Base-by-base conservation (phyloP, 805 yeast species). In the Ogataea trehaloabstinens region DNA sequence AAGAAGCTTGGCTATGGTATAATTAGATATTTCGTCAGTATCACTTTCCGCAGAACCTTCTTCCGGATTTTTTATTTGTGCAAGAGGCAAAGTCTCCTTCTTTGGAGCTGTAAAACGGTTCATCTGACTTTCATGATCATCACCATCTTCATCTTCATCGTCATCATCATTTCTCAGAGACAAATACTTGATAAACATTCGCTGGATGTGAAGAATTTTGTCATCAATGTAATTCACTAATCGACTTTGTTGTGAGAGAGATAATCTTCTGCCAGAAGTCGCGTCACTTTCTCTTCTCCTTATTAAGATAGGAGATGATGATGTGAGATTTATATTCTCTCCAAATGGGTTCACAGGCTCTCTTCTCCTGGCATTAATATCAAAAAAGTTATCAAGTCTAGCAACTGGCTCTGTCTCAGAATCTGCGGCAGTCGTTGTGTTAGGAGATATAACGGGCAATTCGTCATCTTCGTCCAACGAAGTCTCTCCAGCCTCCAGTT, bases 191-290 rank as follows among this genome's bases (percentile, higher is more conserved):
- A 71, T 66, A 53, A 76, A 80, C 42, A 63, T 66, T 38, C 85
- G 65, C 44, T 80, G 84, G 10, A 82, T 67, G 13, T 64, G 66
- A 46, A 81, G 60, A 24, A 80, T 58, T 28, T 68, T 62, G 7
- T 68, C 71, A 45, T 82, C 89, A 28, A 81, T 67, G 48, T 78
- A 79, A 16, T 66, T 62, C 17, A 74, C 60, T 42, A 82, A 66
- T 46, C 72, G 70, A 31, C 79, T 72, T 53, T 81, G 84, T 49
- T 83, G 89, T 0, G 68, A 45, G 30, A 55, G 48, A 0, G 73
- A 66, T 3, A 75, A 59, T 30, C 63, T 53, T 41, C 64, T 55
- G 18, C 22, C 37, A 3, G 25, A 11, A 13, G 30, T 27, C 2
- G 25, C 11, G 27, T 37, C 34, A 6, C 24, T 21, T 21, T 15